These are phyloP conservation scores for Ceratocystis lukuohia DNA, from an alignment of 2,329 filamentous ascomycete species.

Conservation along the genomic window DNA sequence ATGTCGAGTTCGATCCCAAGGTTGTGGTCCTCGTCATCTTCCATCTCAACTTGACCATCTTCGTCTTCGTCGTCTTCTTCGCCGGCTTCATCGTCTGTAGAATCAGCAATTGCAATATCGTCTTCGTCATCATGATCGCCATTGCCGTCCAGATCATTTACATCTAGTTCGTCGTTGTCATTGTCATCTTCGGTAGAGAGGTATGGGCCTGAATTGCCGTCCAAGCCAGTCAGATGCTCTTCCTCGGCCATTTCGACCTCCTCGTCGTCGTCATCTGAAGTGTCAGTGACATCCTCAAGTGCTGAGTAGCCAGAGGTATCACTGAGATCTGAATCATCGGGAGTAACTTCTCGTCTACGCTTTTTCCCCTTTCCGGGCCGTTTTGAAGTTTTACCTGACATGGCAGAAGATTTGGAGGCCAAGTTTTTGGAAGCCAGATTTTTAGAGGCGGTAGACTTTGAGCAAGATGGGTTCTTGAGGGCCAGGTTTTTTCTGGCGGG, in stretches of 20 bases:
- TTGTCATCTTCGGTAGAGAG: conserved; percentile 31
- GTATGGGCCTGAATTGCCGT: conserved; percentile 28
- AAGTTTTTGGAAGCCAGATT: conserved; percentile 2
- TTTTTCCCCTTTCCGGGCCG: conserved; percentile 12
- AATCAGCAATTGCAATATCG: conserved; percentile 24
- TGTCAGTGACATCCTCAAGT: conserved; percentile 68
- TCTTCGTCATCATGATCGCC: conserved; percentile 27
- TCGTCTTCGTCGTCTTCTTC: conserved; percentile 17
- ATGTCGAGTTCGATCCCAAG: conserved; percentile 21
- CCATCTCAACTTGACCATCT: neutral
- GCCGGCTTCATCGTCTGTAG: conserved; percentile 5
- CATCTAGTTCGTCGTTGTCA: conserved; percentile 29
- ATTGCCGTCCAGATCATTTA: conserved; percentile 26
- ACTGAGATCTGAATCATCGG: conserved; percentile 45
- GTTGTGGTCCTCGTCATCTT: conserved; percentile 25
- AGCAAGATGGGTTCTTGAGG: conserved; percentile 3
- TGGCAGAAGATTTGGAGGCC: conserved; percentile 2
- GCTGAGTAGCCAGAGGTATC: conserved; percentile 61
- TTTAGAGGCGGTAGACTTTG: conserved; percentile 9
- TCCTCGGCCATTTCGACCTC: conserved; percentile 69
- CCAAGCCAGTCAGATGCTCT: conserved; percentile 49
- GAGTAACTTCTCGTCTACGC: conserved; percentile 29
- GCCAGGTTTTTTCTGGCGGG: conserved; percentile 2
- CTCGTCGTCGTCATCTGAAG: conserved; percentile 63
- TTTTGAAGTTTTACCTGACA: conserved; percentile 12